Percentiles rank a stretch among this genome's conserved stretches.
Evolutionary conservation across 192 early-diverging fungal species (phyloP).

Genomic region (Rhizophlyctis rosea): DNA sequence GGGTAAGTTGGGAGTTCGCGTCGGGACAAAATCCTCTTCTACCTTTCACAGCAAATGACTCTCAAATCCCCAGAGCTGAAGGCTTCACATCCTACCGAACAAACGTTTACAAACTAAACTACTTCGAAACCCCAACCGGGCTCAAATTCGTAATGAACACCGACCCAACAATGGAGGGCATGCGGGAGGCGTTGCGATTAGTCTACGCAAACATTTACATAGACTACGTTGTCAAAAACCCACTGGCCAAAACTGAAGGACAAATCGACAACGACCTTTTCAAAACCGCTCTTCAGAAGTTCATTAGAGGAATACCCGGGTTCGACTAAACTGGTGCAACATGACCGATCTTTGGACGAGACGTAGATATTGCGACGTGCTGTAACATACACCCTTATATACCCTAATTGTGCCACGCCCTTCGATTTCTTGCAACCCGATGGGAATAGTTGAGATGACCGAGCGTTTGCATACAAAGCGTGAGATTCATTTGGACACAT

Average conservation of each 20-base stretch:
- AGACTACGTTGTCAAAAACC: conserved; percentile 90
- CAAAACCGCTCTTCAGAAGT: conserved; percentile 29
- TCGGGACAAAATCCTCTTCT: no score
- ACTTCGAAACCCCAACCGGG: conserved; percentile 83
- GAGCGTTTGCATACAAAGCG: no score
- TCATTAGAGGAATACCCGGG: conserved; percentile 27
- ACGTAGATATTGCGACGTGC: no score
- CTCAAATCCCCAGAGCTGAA: no score
- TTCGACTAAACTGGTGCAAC: no score
- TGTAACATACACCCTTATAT: no score
- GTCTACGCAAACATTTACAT: conserved; percentile 89
- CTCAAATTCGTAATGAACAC: conserved; percentile 87
- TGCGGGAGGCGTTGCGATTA: conserved; percentile 69
- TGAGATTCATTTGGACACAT: no score
- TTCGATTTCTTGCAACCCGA: no score
- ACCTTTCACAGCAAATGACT: no score
- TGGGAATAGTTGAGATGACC: no score
- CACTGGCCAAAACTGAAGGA: conserved; percentile 58
- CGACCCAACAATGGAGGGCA: conserved; percentile 60
- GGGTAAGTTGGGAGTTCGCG: conserved; percentile 11
- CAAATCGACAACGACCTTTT: conserved; percentile 46
- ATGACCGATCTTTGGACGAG: no score
- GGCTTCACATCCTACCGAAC: conserved; percentile 76
- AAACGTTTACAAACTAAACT: conserved; percentile 83
- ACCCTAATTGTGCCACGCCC: no score